These are phyloP conservation scores for Apiotrichum veenhuisii DNA, from an alignment of 1,284 basidiomycete species.

Conservation along the genomic window DNA sequence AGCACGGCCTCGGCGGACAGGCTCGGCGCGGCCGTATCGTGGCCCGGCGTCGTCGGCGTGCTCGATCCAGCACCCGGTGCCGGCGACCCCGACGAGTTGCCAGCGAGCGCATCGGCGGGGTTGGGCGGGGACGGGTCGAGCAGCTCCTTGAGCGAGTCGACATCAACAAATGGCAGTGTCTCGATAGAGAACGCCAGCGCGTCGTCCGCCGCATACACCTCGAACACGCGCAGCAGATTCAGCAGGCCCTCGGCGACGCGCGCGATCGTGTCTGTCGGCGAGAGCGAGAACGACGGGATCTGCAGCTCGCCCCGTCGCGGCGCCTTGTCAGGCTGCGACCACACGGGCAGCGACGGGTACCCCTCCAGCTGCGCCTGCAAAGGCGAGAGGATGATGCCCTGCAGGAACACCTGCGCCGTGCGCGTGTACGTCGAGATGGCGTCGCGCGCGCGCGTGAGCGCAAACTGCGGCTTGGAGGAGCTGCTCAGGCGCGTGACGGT, in stretches of 20 bases:
- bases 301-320: constrained; percentile 58
- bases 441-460: constrained; percentile 60
- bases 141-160: constrained; percentile 54
- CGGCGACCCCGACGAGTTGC: constrained; percentile 4
- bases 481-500: constrained; percentile 52
- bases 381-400: constrained; percentile 77
- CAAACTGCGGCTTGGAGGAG: constrained; percentile 28
- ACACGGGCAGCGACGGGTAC: constrained; percentile 68
- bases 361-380: constrained; percentile 68
- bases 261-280: constrained; percentile 82
- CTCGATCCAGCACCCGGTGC: too few relatives aligned
- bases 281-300: constrained; percentile 90
- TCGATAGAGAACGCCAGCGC: constrained; percentile 83
- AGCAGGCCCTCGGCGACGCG: constrained; percentile 86
- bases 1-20: constrained; percentile 65
- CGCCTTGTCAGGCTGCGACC: constrained; percentile 55
- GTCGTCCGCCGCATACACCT: constrained; percentile 88
- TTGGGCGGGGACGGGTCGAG: constrained; percentile 49
- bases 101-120: constrained; percentile 9
- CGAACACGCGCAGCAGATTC: constrained; percentile 88
- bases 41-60: constrained; percentile 10
- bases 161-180: constrained; percentile 68
- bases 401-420: constrained; percentile 70
- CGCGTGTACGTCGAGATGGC: constrained; percentile 66
- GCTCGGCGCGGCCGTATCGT: constrained; percentile 26